Base-by-base conservation (phyloP, 352 stramenopile species). In the Halophytophthora polymorphica region DNA sequence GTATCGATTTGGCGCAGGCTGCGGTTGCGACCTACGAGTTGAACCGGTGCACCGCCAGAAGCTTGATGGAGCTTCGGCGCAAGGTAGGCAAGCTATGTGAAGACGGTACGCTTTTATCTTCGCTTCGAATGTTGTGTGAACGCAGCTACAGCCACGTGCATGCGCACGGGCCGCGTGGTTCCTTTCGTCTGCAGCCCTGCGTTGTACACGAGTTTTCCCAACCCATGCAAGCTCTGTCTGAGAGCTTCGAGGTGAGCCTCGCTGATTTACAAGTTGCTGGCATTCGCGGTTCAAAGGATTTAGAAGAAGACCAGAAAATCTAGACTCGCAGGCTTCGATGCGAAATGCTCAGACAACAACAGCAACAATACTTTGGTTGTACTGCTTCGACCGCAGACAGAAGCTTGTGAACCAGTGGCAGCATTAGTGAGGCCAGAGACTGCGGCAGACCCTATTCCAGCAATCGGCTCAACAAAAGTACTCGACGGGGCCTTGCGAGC, bases 1-100 rank as follows among this genome's bases (percentile, higher is more conserved):
- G 17, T 5, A 35, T 58, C 0, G 60, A 69, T 21, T 47, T 56
- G 6, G 1, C 61, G 1, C 61, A 66, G 22, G 22, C 13, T 47
- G 3, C 35, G 19, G 14, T 23, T 25, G 41, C 41, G 23, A 13
- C 35, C 2, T 21, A 23, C 10, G 41, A 19, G n/a, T 25, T 47
- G 6, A 3, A 47, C 23, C 17, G 35, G 14, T 25, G 15, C 10
- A 46, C 40, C 12, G 11, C 21, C 14, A n/a, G 34, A 7, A 35
- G 21, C 13, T 21, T 47, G 22, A 21, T 5, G 11, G 22, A 35
- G 23, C 19, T 34, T 25, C 13, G 35, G 28, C 28, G 13, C 22
- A 19, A 6, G n/a, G n/a, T n/a, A n/a, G n/a, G n/a, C n/a, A n/a
- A n/a, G n/a, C n/a, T n/a, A n/a, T n/a, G n/a, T 17, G 40, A 23